Evolutionary conservation across 2,329 filamentous ascomycete genomes (phyloP), one percentile per base, ranked within the genome.

Genomic region (Cercospora sojina): DNA sequence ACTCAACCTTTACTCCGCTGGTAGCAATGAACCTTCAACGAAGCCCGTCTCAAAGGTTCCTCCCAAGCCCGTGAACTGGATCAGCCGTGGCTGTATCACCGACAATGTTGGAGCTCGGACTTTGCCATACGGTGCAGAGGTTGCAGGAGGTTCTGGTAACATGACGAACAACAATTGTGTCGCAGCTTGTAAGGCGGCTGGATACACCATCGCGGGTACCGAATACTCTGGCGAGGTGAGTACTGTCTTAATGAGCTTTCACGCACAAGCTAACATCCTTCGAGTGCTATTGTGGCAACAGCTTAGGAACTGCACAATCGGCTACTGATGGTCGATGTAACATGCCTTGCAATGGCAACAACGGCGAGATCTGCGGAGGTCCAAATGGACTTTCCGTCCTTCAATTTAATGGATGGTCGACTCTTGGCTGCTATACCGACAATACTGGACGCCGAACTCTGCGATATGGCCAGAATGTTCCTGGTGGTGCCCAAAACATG

Each of bases 331-430:
- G 65, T 16, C 67, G 69, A 27, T 77, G 75, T 65, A 70, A 62
- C 32, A 76, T 73, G 71, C 62, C 65, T 2, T 77, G 75, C 61
- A 61, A 67, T 20, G 74, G 74, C 6, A 75, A 76, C 49, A 56
- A 47, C 6, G 67, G 61, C 7, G 73, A 76, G 32, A 70, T 69
- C 13, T 77, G 75, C 57, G 73, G 73, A 32, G 73, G 70, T 32
- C 64, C 69, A 9, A 69, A 72, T 57, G 63, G 69, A 4, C 65
- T 74, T 12, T 65, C 69, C 2, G 65, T 73, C 35, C 72, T 72
- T 53, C 69, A 70, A 23, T 70, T 70, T 27, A 71, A 71, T 27
- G 65, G 59, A 23, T 72, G 70, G 75, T 76, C 74, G 3, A 62
- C 68, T 35, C 70, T 69, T 56, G 68, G 68, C 16, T 75, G 73